Percentiles rank a stretch among this genome's conserved stretches.
Conservation (phyloP, 805 yeast genomes). For the Ogataea haglerorum region DNA sequence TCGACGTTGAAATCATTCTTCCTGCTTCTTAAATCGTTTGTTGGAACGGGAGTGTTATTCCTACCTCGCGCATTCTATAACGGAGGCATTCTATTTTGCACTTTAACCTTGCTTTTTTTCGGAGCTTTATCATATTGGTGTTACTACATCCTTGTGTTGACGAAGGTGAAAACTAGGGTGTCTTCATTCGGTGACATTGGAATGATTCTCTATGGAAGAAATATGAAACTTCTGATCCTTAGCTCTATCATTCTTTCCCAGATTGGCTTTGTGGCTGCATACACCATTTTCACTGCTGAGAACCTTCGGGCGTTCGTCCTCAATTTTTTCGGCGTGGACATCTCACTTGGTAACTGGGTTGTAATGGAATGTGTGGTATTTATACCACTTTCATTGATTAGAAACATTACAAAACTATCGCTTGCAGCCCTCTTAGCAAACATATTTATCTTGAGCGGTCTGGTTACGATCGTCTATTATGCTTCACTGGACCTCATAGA, state of each 20-base stretch:
- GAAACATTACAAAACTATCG: constrained; percentile 75
- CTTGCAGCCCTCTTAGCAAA: constrained; percentile 71
- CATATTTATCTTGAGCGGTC: constrained; percentile 61
- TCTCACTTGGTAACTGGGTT: constrained; percentile 46
- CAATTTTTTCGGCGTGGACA: constrained; percentile 43
- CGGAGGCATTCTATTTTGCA: constrained; percentile 67
- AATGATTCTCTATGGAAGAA: constrained; percentile 53
- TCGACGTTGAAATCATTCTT: constrained; percentile 71
- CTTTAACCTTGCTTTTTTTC: constrained; percentile 50
- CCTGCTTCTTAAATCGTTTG: constrained; percentile 66
- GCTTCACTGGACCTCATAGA: constrained; percentile 43
- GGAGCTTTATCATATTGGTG: constrained; percentile 78
- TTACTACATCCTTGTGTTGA: constrained; percentile 57
- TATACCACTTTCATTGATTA: constrained; percentile 65
- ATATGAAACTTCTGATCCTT: constrained; percentile 62
- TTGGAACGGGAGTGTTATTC: constrained; percentile 74
- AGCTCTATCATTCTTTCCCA: constrained; percentile 67
- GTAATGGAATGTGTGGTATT: constrained; percentile 53
- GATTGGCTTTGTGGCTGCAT: constrained; percentile 77
- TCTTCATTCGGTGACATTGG: constrained; percentile 83
- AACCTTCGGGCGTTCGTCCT: constrained; percentile 60
- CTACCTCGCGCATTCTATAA: constrained; percentile 67
- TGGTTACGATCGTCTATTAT: constrained; percentile 60
- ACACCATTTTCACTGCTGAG: constrained; percentile 74
- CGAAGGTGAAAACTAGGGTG: constrained; percentile 59